These are phyloP conservation scores for Verticillium zaregamsianum DNA, from an alignment of 2,329 filamentous ascomycete species.

Conservation along the genomic window DNA sequence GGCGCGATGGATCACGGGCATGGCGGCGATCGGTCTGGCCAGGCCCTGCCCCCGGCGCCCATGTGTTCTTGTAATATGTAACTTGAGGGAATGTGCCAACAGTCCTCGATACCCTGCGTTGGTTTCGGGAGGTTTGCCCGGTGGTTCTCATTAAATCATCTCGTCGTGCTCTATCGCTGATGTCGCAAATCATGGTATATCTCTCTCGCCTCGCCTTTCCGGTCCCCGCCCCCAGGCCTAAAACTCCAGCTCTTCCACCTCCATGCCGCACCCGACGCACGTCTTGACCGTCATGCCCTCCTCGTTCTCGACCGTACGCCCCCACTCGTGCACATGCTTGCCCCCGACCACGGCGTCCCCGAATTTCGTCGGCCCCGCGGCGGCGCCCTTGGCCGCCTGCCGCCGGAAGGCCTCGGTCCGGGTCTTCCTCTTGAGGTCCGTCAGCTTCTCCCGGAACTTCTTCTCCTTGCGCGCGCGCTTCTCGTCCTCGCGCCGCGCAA, in stretches of 20 bases:
- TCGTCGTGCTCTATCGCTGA: not conserved
- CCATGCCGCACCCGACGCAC: conserved; percentile 71
- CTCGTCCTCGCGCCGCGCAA: conserved; percentile 70
- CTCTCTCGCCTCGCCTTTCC: not conserved
- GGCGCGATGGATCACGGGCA: not conserved
- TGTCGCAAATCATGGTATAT: not conserved
- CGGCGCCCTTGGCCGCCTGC: conserved; percentile 52
- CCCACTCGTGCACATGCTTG: conserved; percentile 89
- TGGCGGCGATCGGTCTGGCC: not conserved
- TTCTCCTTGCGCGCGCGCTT: conserved; percentile 84
- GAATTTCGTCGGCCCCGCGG: conserved; percentile 57
- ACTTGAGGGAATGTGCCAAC: not conserved
- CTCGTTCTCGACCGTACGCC: conserved; percentile 62
- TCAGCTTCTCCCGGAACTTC: conserved; percentile 85
- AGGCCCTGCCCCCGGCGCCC: not conserved
- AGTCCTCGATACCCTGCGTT: not conserved
- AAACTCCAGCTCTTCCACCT: conserved; percentile 72
- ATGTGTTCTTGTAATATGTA: conserved; percentile 5
- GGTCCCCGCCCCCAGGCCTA: conserved; percentile 19
- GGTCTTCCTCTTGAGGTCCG: conserved; percentile 90
- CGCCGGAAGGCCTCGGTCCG: conserved; percentile 84
- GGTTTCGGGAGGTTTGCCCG: not conserved
- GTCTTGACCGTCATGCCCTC: conserved; percentile 77
- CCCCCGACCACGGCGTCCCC: conserved; percentile 68
- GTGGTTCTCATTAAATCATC: not conserved